Conservation (phyloP, 1,284 basidiomycete species). For the Macrocystidia cucumis region DNA sequence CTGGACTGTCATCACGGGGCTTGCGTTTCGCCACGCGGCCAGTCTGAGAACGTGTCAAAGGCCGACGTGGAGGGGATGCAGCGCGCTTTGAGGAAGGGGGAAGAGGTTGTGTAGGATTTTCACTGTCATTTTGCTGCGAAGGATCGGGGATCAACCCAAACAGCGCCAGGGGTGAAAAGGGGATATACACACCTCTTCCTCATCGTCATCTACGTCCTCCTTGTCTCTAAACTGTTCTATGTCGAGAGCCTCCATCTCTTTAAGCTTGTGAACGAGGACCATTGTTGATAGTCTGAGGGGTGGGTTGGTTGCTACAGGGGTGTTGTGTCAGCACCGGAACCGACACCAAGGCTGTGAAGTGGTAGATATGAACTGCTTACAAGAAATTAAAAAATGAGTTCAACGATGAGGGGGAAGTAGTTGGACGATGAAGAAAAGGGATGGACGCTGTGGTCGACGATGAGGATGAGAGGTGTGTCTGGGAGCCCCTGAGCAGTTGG, state of each 20-base stretch:
- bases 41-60: conserved; percentile 20
- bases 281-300: conserved; percentile 9
- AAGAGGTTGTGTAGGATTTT: not conserved
- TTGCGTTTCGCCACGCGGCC: conserved; percentile 13
- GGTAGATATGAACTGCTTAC: conserved; percentile 1
- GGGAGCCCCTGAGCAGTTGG: conserved; percentile 16
- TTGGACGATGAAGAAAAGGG: not conserved
- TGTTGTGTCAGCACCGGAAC: conserved; percentile 3
- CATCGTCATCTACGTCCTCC: not conserved
- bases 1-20: conserved; percentile 11
- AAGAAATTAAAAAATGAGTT: not conserved
- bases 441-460: conserved; percentile 3
- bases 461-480: conserved; percentile 7
- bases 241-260: conserved; percentile 10
- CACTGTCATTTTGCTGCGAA: not conserved
- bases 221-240: conserved; percentile 7
- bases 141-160: not conserved
- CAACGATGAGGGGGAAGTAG: not conserved
- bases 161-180: too few species aligned
- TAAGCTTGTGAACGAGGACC: conserved; percentile 13
- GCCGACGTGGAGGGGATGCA: conserved; percentile 12
- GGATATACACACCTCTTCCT: conserved; percentile 1
- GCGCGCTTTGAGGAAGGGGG: conserved; percentile 9
- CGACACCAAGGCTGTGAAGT: not conserved
- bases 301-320: conserved; percentile 13